A percentile compares a stretch with the other conserved stretches of the same genome.
Evolutionary conservation across 2,329 filamentous ascomycete genomes (phyloP).

Genomic region (Colletotrichum cuscutae): DNA sequence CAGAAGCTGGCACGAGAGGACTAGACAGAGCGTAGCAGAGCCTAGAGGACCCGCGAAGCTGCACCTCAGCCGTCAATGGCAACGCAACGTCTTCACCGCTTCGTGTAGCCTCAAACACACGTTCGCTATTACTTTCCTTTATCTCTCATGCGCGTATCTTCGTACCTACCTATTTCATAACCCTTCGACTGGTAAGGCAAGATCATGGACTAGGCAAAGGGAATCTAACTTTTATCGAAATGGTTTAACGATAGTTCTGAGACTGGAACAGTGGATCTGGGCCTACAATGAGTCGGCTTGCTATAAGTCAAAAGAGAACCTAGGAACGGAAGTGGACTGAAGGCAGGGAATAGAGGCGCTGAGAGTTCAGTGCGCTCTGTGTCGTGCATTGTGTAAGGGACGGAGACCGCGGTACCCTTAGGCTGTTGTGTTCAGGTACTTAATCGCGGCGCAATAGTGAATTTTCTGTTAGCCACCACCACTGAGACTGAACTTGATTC

Average conservation of each 20-base stretch:
- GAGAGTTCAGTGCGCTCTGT: constrained; percentile 13
- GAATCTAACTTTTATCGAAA: constrained; percentile 25
- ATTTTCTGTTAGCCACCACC: background rate
- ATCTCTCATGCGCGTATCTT: constrained; percentile 10
- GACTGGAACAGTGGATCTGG: constrained; percentile 25
- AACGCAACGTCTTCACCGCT: constrained; percentile 23
- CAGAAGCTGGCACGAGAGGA: background rate
- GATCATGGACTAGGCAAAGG: constrained; percentile 11
- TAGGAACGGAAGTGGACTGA: constrained; percentile 2
- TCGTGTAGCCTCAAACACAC: constrained; percentile 4
- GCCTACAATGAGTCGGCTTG: background rate
- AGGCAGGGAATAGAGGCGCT: constrained; percentile 4
- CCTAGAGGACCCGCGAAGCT: background rate
- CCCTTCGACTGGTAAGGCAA: background rate
- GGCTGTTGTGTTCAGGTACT: background rate
- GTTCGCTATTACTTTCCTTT: constrained; percentile 23
- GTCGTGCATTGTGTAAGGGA: background rate
- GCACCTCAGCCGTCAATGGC: constrained; percentile 8
- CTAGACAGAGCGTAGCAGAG: background rate
- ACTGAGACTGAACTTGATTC: background rate
- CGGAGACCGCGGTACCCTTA: background rate
- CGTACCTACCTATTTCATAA: background rate
- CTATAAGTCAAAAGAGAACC: constrained; percentile 8
- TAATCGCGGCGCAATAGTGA: background rate
- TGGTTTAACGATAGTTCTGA: constrained; percentile 24